A percentile compares a stretch with the other conserved stretches of the same genome.
phyloP scores from a whole-genome alignment of 2,329 filamentous ascomycete species.

The Apiospora kogelbergensis region DNA sequence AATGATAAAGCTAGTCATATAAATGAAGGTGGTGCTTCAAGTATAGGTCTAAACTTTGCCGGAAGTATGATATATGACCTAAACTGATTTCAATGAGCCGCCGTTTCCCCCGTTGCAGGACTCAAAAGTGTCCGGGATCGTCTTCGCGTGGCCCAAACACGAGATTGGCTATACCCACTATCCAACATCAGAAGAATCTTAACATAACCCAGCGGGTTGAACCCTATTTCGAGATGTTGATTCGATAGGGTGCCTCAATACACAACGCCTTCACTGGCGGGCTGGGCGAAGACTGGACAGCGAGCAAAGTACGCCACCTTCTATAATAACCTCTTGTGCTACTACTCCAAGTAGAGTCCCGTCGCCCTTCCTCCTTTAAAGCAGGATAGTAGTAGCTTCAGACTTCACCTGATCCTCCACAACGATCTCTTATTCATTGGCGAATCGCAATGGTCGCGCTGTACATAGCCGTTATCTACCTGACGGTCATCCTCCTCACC shows the following conservation, averaged over 20 bases:
- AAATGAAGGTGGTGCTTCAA: no score
- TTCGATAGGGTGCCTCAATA: not conserved
- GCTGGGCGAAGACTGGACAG: not conserved
- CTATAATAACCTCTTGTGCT: not conserved
- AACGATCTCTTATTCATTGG: not conserved
- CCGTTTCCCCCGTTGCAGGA: no score
- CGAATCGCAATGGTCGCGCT: not conserved
- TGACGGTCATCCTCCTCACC: not conserved
- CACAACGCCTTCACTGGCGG: not conserved
- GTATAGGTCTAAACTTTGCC: no score
- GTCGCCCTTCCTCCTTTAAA: not conserved
- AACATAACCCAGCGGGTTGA: not conserved
- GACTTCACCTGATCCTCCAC: no score
- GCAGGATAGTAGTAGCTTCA: not conserved
- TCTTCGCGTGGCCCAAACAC: no score
- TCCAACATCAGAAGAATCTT: not conserved
- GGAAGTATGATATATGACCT: no score
- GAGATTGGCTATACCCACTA: no score
- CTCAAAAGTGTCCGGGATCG: no score
- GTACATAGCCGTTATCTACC: not conserved
- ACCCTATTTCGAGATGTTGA: not conserved
- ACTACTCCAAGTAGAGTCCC: not conserved
- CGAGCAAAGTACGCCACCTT: no score
- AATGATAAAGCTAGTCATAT: no score
- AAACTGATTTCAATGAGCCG: no score